These are phyloP conservation scores for Cetraspora pellucida DNA, from an alignment of 192 early-diverging fungal species.

Conservation along the genomic window DNA sequence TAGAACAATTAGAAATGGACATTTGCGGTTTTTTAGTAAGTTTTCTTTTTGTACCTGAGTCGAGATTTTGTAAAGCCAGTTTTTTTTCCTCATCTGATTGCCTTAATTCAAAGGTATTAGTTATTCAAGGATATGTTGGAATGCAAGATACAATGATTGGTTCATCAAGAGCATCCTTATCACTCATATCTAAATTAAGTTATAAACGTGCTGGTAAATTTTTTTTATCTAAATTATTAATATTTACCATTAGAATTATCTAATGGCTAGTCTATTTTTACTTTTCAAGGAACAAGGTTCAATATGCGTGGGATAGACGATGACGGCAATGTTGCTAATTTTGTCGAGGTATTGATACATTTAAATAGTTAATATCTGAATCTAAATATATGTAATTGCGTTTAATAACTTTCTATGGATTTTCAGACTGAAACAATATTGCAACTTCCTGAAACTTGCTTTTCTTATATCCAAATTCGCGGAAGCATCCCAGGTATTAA, in stretches of 20 bases:
- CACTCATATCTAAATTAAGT: constrained; percentile 75
- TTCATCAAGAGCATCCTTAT: constrained; percentile 50
- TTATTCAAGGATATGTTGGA: constrained; percentile 81
- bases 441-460: constrained; percentile 51
- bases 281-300: constrained; percentile 84
- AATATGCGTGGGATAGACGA: constrained; percentile 96
- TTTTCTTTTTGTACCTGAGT: not conserved
- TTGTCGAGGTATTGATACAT: constrained; percentile 73
- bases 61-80: not conserved
- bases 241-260: constrained; percentile 10
- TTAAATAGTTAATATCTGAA: too few relatives aligned
- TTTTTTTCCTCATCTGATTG: constrained; percentile 38
- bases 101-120: constrained; percentile 50
- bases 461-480: constrained; percentile 82
- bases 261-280: constrained; percentile 29
- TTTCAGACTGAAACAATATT: constrained; percentile 82
- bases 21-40: constrained; percentile 71
- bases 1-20: constrained; percentile 71
- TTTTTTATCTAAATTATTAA: not conserved
- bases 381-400: too few relatives aligned
- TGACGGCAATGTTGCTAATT: constrained; percentile 96
- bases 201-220: constrained; percentile 64
- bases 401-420: too few relatives aligned
- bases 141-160: constrained; percentile 43
- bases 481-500: constrained; percentile 77